Percentiles rank a stretch among this genome's conserved stretches.
Conservation (phyloP, 164 flowering plant genomes). For the Hamamelis virginiana region DNA sequence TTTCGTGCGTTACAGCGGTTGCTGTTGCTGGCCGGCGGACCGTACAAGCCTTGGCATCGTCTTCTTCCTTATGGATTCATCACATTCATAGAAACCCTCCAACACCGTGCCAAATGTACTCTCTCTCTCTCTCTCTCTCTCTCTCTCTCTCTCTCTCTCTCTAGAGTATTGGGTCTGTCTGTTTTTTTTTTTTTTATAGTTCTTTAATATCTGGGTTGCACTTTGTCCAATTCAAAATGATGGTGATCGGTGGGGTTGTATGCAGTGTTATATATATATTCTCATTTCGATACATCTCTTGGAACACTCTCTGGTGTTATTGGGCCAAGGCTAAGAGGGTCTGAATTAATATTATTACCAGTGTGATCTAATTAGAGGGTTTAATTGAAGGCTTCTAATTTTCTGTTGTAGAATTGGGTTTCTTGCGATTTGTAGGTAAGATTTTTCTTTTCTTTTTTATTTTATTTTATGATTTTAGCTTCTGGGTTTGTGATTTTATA, state of each 20-base stretch:
- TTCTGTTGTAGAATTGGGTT: not conserved
- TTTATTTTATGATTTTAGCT: no score
- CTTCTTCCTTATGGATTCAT: constrained; percentile 8
- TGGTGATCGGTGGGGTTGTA: not conserved
- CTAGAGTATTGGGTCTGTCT: no score
- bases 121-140: not conserved
- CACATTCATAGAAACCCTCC: not conserved
- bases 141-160: not conserved
- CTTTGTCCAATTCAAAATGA: not conserved
- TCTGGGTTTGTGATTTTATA: not conserved
- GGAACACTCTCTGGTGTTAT: not conserved
- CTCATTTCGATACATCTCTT: not conserved
- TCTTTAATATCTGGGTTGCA: not conserved
- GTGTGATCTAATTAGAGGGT: not conserved
- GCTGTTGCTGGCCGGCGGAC: constrained; percentile 10
- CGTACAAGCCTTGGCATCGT: constrained; percentile 7
- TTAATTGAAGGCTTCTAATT: not conserved
- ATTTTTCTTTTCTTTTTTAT: no score
- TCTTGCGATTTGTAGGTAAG: not conserved
- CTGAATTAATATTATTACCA: no score
- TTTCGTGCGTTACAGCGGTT: not conserved
- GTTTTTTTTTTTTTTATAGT: not conserved
- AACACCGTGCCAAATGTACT: not conserved
- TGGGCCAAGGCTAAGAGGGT: not conserved
- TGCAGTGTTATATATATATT: no score